phyloP scores from a whole-genome alignment of 805 yeast species.

The Zygoascus flipseniorum region DNA sequence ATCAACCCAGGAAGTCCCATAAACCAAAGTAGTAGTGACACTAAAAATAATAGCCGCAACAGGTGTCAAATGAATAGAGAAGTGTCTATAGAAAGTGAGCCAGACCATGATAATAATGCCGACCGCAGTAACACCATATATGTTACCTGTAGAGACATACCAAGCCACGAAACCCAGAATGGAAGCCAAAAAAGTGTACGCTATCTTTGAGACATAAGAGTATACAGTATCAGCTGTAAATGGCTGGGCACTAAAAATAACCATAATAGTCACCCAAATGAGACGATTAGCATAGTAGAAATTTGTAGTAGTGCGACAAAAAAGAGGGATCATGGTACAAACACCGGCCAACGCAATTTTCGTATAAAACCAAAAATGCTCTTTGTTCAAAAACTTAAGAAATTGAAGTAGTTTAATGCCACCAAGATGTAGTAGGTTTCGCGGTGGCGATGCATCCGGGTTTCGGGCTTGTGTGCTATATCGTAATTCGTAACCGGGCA shows the following conservation, averaged over 20 bases:
- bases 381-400: neutral
- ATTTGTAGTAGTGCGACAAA: slow-evolving; percentile 16
- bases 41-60: slow-evolving; percentile 23
- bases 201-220: slow-evolving; percentile 19
- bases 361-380: slow-evolving; percentile 16
- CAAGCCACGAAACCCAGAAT: slow-evolving; percentile 27
- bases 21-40: slow-evolving; percentile 23
- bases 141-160: slow-evolving; percentile 28
- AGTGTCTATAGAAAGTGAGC: slow-evolving; percentile 24
- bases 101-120: slow-evolving; percentile 20
- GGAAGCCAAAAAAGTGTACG: slow-evolving; percentile 25
- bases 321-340: slow-evolving; percentile 20
- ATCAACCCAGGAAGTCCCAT: slow-evolving; percentile 26
- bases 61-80: slow-evolving; percentile 20
- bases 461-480: slow-evolving; percentile 13
- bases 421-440: slow-evolving; percentile 18
- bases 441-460: slow-evolving; percentile 27
- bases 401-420: slow-evolving; percentile 12
- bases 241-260: slow-evolving; percentile 20
- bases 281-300: slow-evolving; percentile 17
- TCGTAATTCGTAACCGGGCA: neutral
- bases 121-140: slow-evolving; percentile 25
- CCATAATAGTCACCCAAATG: slow-evolving; percentile 27
- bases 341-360: slow-evolving; percentile 20
- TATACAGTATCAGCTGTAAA: slow-evolving; percentile 28